A percentile compares a stretch with the other conserved stretches of the same genome.
phyloP scores from a whole-genome alignment of 495 filamentous ascomycete genomes.

The Talaromyces adpressus region DNA sequence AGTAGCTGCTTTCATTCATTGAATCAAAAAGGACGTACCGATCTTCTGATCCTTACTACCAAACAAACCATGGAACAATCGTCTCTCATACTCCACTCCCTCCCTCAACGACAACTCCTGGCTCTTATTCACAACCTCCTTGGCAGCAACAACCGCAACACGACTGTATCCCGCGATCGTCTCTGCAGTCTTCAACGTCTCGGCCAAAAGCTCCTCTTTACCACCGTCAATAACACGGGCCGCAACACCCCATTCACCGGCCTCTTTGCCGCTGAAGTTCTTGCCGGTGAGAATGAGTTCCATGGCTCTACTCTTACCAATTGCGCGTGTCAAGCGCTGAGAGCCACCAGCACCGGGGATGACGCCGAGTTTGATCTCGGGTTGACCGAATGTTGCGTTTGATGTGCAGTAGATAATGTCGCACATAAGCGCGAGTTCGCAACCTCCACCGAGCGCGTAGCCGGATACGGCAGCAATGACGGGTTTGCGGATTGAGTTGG shows the following conservation, averaged over 20 bases:
- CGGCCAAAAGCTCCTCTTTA: slow-evolving; percentile 70
- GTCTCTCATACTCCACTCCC: slow-evolving; percentile 88
- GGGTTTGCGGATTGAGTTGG: slow-evolving; percentile 77
- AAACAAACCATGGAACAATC: slow-evolving; percentile 88
- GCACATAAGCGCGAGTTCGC: slow-evolving; percentile 96
- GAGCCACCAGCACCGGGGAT: slow-evolving; percentile 90
- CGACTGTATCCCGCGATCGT: slow-evolving; percentile 75
- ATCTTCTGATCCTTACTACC: slow-evolving; percentile 95
- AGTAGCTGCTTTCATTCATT: not conserved
- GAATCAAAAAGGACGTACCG: slow-evolving; percentile 39
- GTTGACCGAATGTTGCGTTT: slow-evolving; percentile 84
- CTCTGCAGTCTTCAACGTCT: slow-evolving; percentile 72
- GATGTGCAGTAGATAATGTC: slow-evolving; percentile 88
- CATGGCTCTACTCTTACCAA: slow-evolving; percentile 91
- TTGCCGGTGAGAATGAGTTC: slow-evolving; percentile 85
- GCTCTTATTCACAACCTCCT: slow-evolving; percentile 97
- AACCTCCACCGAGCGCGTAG: slow-evolving; percentile 89
- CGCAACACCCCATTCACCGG: slow-evolving; percentile 84
- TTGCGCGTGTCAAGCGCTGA: slow-evolving; percentile 78
- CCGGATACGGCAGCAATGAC: slow-evolving; percentile 91
- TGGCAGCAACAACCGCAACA: slow-evolving; percentile 81
- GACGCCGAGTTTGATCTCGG: slow-evolving; percentile 88
- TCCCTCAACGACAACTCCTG: slow-evolving; percentile 80
- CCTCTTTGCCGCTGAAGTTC: slow-evolving; percentile 73
- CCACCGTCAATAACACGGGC: slow-evolving; percentile 72